These are phyloP conservation scores for Chlorella sp. DNA, from an alignment of 139 green algal genomes.

Conservation along the genomic window DNA sequence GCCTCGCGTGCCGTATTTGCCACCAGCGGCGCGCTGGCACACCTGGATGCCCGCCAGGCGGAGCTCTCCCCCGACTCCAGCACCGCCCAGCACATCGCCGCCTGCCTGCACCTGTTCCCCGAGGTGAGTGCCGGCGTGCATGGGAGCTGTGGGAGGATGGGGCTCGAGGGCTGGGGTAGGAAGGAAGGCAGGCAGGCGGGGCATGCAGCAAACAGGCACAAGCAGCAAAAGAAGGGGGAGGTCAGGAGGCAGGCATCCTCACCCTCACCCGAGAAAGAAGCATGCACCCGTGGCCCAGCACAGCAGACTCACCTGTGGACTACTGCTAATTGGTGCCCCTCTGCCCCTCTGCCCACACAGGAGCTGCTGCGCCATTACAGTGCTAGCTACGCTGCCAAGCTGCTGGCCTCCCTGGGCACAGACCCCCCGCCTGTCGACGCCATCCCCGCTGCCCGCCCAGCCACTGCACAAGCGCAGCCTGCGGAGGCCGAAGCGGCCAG, in stretches of 20 bases:
- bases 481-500: background rate
- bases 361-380: constrained; percentile 19
- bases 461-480: background rate
- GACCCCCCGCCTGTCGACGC: constrained; percentile 5
- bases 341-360: background rate
- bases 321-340: background rate
- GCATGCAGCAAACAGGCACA: no score
- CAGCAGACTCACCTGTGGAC: background rate
- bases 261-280: background rate
- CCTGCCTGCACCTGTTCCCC: constrained; percentile 30
- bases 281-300: background rate
- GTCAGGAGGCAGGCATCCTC: no score
- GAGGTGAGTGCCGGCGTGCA: background rate
- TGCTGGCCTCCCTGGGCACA: constrained; percentile 12
- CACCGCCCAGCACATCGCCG: background rate
- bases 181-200: background rate
- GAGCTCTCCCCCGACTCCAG: background rate
- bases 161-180: background rate
- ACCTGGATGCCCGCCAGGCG: background rate
- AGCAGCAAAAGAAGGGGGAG: no score
- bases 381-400: background rate
- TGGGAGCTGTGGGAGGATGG: background rate
- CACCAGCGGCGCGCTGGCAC: constrained; percentile 3
- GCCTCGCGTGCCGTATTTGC: constrained; percentile 6
- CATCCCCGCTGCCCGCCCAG: background rate